Percentiles rank a stretch among this genome's conserved stretches.
These are phyloP conservation scores for Styphnolobium japonicum DNA, from an alignment of 306 rosid species.

Conservation along the genomic window DNA sequence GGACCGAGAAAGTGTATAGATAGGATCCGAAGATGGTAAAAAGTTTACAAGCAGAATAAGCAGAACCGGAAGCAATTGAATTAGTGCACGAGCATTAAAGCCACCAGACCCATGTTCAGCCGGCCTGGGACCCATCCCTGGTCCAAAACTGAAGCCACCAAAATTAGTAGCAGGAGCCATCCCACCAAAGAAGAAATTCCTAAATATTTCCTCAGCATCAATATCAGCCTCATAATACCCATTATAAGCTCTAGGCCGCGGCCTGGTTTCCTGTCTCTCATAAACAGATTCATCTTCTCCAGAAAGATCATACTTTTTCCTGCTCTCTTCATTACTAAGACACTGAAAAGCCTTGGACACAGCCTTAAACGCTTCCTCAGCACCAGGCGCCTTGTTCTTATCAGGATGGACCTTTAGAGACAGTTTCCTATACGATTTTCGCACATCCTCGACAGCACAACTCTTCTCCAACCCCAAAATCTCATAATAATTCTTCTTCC, in stretches of 20 bases:
- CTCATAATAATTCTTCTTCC: conserved; percentile 82
- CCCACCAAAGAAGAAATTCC: conserved; percentile 92
- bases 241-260: conserved; percentile 44
- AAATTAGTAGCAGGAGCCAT: conserved; percentile 76
- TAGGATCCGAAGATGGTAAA: conserved; percentile 80
- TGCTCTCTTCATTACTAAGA: conserved; percentile 66
- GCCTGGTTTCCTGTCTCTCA: conserved; percentile 57
- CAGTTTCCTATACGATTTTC: conserved; percentile 77
- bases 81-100: conserved; percentile 50
- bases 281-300: conserved; percentile 74
- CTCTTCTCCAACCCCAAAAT: conserved; percentile 84
- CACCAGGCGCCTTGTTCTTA: conserved; percentile 87
- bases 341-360: conserved; percentile 97
- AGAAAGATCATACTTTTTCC: conserved; percentile 63
- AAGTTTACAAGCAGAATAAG: conserved; percentile 66
- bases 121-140: conserved; percentile 59
- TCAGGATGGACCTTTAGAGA: conserved; percentile 97
- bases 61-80: conserved; percentile 76
- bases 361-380: conserved; percentile 86
- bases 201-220: conserved; percentile 86
- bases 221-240: conserved; percentile 77
- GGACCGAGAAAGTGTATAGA: conserved; percentile 53
- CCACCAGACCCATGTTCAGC: conserved; percentile 69
- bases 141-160: conserved; percentile 78
- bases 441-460: conserved; percentile 77